A percentile compares a stretch with the other conserved stretches of the same genome.
phyloP scores from a whole-genome alignment of 208 protist species.

The Angomonas deanei region DNA sequence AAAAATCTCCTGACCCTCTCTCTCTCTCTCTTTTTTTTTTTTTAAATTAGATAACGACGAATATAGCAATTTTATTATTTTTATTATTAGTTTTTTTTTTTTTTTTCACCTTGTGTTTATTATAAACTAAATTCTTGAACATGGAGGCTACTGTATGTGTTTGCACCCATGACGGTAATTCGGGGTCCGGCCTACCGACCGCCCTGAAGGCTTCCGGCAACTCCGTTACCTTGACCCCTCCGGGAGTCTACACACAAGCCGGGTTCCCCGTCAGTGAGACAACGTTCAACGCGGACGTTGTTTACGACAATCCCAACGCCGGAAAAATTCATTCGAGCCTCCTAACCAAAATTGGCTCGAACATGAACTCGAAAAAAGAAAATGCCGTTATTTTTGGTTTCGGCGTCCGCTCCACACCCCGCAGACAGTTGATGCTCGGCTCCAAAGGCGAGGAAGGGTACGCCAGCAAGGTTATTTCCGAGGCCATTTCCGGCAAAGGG shows the following conservation, averaged over 20 bases:
- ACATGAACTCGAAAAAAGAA: conserved; percentile 58
- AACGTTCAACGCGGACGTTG: conserved; percentile 55
- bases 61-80: conserved; percentile 3
- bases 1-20: too few relatives aligned
- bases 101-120: conserved; percentile 5
- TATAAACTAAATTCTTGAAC: conserved; percentile 5
- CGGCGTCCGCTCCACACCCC: conserved; percentile 78
- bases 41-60: too few relatives aligned
- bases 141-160: conserved; percentile 75
- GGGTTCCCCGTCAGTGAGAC: conserved; percentile 67
- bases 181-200: conserved; percentile 23
- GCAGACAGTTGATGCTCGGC: conserved; percentile 81
- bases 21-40: too few relatives aligned
- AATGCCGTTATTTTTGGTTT: conserved; percentile 85
- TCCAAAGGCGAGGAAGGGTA: conserved; percentile 51
- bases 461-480: conserved; percentile 57
- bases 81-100: conserved; percentile 5
- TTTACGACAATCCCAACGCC: conserved; percentile 39
- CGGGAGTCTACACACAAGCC: conserved; percentile 42
- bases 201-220: conserved; percentile 39
- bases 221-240: conserved; percentile 50
- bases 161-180: conserved; percentile 54
- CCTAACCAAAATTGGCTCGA: conserved; percentile 29
- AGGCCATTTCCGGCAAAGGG: conserved; percentile 44
- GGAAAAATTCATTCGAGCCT: conserved; percentile 19